Conservation (phyloP, 2,329 filamentous ascomycete species). For the Paraphaeosphaeria sporulosa region DNA sequence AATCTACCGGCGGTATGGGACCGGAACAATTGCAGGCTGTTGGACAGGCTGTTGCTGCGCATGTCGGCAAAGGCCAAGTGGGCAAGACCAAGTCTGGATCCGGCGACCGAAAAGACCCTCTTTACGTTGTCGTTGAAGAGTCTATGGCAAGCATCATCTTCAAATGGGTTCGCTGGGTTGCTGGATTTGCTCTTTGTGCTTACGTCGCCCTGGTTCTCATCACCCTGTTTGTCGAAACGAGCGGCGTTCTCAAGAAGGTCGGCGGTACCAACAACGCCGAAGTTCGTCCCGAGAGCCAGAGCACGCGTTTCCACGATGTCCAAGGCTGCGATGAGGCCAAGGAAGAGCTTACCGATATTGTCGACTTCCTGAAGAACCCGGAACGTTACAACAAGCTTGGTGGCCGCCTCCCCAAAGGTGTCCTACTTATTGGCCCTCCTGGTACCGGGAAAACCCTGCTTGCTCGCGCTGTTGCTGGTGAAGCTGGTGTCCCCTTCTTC, state of each 20-base stretch:
- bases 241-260: conserved; percentile 81
- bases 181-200: conserved; percentile 77
- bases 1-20: conserved; percentile 51
- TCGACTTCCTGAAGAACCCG: conserved; percentile 93
- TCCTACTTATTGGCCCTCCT: conserved; percentile 91
- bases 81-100: conserved; percentile 64
- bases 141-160: conserved; percentile 80
- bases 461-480: conserved; percentile 92
- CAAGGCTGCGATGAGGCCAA: conserved; percentile 98
- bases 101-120: conserved; percentile 81
- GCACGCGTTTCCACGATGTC: conserved; percentile 88
- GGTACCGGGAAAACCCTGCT: conserved; percentile 98
- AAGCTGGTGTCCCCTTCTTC: conserved; percentile 98
- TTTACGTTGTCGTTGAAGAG: conserved; percentile 96
- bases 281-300: conserved; percentile 92
- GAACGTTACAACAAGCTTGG: conserved; percentile 93
- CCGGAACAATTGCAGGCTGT: conserved; percentile 76
- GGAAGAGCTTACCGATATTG: conserved; percentile 94
- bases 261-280: conserved; percentile 77
- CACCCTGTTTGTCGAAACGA: conserved; percentile 81
- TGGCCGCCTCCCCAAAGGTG: conserved; percentile 95
- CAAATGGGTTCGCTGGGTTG: conserved; percentile 88
- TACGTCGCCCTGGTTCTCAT: conserved; percentile 83
- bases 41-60: conserved; percentile 81
- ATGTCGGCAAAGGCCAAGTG: conserved; percentile 71